Base-by-base conservation (phyloP, 202 grass and related monocot species). In the Carex sylvatica region DNA sequence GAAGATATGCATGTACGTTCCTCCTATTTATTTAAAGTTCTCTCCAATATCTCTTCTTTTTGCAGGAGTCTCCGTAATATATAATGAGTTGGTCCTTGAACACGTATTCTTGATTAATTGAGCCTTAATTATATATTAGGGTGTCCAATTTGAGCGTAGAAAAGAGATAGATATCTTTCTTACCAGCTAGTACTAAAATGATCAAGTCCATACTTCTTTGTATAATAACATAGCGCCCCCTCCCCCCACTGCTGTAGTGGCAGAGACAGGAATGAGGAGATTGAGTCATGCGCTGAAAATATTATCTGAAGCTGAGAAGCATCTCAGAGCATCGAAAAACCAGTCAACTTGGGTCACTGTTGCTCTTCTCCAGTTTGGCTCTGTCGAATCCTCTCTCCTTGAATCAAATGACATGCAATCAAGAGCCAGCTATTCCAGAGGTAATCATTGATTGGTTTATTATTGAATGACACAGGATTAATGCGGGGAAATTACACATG, bases 301-400 rank as follows among this genome's bases (percentile, higher is more conserved):
- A 76, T 87, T 99, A 55, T 99, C 91, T 24, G 96, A 99, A 80
- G 87, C 96, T 75, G 96, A 99, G 84, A 99, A 99, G 23, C 96
- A 99, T 19, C 80, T 99, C 65, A 99, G 96, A 84, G 88, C 92
- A 83, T 93, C 96, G 87, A 93, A 92, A 87, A 99, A 96, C 84
- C 93, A 99, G 79, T 88, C 91, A 49, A 99, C 96, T 80, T 99
- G 96, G 96, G 90, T 99, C 72, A 96, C 93, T 61, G 96, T 99
- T 82, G 91, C 96, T 24, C 96, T 99, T 90, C 86, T 99, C 83
- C 96, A 99, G 86, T 99, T 99, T 79, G 88, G 93, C 56, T 76
- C 72, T 83, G 73, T 75, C 63, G 96, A 96, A 85, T 86, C 85
- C 87, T 93, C 87, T 61, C 83, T 88, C 59, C 80, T 85, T 65